Evolutionary conservation across 495 filamentous ascomycete species (phyloP).

Genomic region (Paragyromitra xinjiangensis): DNA sequence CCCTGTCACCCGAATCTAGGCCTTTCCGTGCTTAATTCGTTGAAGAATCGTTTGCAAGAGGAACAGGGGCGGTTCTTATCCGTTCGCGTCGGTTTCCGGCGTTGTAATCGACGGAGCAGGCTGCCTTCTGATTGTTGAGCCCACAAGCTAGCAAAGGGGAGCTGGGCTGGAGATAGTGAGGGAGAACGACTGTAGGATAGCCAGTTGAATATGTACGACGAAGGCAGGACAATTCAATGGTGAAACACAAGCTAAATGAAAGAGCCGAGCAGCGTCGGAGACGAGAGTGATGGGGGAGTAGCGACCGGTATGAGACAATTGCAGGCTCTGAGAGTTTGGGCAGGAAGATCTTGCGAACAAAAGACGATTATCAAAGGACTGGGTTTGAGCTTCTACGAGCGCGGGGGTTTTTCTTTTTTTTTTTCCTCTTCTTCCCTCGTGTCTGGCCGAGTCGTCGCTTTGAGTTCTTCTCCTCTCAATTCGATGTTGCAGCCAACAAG

Average conservation of each 20-base stretch:
- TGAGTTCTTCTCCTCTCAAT: constrained; percentile 19
- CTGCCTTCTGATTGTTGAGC: constrained; percentile 35
- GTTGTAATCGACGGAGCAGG: constrained; percentile 41
- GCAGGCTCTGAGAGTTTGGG: constrained; percentile 5
- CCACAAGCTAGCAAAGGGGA: constrained; percentile 28
- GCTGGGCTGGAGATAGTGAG: constrained; percentile 25
- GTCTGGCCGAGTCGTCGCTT: constrained; percentile 24
- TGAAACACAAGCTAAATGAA: constrained; percentile 35
- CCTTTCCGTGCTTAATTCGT: constrained; percentile 28
- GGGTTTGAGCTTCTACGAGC: constrained; percentile 28
- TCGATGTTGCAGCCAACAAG: constrained; percentile 19
- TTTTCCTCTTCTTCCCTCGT: neutral
- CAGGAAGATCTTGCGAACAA: constrained; percentile 21
- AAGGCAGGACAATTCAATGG: neutral
- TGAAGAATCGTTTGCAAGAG: constrained; percentile 28
- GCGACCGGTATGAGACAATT: constrained; percentile 21
- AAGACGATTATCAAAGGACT: constrained; percentile 14
- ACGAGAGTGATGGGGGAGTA: constrained; percentile 14
- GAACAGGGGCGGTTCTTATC: constrained; percentile 47
- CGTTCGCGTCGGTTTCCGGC: constrained; percentile 48
- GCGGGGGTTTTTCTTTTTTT: constrained; percentile 36
- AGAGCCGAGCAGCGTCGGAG: constrained; percentile 11
- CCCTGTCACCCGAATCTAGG: constrained; percentile 45
- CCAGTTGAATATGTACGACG: constrained; percentile 22
- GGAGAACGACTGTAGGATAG: constrained; percentile 15